Conservation (phyloP, 2,329 filamentous ascomycete genomes). For the Aspergillus fischeri region DNA sequence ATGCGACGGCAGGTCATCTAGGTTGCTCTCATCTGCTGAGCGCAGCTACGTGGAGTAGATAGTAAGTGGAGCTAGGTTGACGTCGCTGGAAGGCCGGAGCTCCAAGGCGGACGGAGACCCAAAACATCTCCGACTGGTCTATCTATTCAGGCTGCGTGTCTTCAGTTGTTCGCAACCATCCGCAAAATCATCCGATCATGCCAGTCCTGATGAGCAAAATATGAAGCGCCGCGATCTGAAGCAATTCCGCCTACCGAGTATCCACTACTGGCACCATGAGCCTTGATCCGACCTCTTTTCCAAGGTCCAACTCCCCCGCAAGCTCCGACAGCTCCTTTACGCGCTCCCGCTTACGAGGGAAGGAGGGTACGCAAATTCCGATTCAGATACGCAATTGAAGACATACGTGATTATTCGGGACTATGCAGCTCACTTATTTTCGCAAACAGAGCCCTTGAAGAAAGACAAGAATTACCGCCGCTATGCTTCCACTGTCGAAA, state of each 20-base stretch:
- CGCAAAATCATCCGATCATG: constrained; percentile 6
- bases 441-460: constrained; percentile 34
- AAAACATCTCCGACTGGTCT: constrained; percentile 19
- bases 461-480: constrained; percentile 72
- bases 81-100: constrained; percentile 6
- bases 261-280: constrained; percentile 37
- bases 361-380: constrained; percentile 60
- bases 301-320: constrained; percentile 61
- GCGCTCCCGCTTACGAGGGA: constrained; percentile 72
- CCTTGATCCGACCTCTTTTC: constrained; percentile 40
- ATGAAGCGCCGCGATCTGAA: constrained; percentile 30
- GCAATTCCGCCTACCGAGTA: constrained; percentile 15
- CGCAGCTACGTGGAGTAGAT: not conserved
- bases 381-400: not conserved
- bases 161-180: constrained; percentile 8
- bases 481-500: constrained; percentile 84
- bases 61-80: constrained; percentile 1
- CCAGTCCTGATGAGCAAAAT: constrained; percentile 26
- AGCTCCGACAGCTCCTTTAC: constrained; percentile 79
- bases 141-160: constrained; percentile 14
- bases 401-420: not conserved
- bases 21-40: too few relatives aligned
- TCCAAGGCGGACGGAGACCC: constrained; percentile 5
- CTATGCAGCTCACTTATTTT: not conserved
- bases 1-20: not conserved